Evolutionary conservation across 2,329 filamentous ascomycete species (phyloP).

Genomic region (Exophiala calicioides): DNA sequence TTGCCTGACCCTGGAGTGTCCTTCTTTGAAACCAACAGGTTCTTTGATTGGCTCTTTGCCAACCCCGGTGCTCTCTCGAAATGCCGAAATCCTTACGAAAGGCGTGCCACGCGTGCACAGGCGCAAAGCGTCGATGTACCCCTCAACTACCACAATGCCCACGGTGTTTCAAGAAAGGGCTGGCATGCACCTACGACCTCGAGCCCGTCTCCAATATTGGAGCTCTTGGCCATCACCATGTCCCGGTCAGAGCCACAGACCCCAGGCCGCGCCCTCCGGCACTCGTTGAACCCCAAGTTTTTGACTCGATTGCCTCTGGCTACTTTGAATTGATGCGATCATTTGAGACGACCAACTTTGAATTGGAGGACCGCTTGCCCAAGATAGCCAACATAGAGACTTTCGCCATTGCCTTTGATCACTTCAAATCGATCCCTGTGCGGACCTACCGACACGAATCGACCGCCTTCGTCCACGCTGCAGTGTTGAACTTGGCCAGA

Average conservation of each 20-base stretch:
- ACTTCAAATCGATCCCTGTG: conserved; percentile 15
- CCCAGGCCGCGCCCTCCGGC: too few species aligned
- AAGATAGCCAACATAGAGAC: conserved; percentile 14
- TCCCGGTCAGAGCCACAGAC: too few species aligned
- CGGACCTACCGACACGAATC: conserved; percentile 19
- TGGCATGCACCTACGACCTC: conserved; percentile 51
- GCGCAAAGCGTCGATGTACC: conserved; percentile 60
- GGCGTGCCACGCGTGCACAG: conserved; percentile 59
- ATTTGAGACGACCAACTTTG: conserved; percentile 8
- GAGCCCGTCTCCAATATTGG: conserved; percentile 24
- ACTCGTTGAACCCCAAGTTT: too few species aligned
- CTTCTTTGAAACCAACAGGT: too few species aligned
- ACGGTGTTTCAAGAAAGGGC: conserved; percentile 52
- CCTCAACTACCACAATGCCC: conserved; percentile 54
- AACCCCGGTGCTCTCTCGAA: neutral
- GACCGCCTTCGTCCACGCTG: conserved; percentile 24
- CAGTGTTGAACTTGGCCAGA: too few species aligned
- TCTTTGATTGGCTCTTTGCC: too few species aligned
- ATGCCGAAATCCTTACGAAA: conserved; percentile 44
- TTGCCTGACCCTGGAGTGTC: too few species aligned
- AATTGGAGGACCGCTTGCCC: conserved; percentile 6
- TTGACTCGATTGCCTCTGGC: conserved; percentile 21
- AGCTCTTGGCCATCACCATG: neutral
- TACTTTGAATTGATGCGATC: conserved; percentile 19
- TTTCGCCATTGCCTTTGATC: conserved; percentile 10